These are phyloP conservation scores for Blumeriella jaapii DNA, from an alignment of 2,329 filamentous ascomycete genomes.

Conservation along the genomic window DNA sequence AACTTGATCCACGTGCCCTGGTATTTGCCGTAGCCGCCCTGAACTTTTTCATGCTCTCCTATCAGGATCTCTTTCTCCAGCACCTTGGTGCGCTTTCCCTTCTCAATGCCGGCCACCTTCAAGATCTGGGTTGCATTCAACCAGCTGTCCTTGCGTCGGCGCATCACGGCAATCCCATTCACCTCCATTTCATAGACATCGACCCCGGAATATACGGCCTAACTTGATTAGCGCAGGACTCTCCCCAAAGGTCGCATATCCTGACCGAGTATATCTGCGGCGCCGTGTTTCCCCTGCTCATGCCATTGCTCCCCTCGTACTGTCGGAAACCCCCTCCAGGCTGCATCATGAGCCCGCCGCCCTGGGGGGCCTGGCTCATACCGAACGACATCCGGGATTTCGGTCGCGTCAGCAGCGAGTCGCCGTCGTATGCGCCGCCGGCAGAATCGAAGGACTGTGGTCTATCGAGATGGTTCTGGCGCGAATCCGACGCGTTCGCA, in stretches of 20 bases:
- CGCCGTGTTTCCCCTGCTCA: conserved; percentile 21
- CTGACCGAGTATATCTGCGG: conserved; percentile 53
- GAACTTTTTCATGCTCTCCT: conserved; percentile 95
- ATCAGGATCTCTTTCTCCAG: conserved; percentile 95
- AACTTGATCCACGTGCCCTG: conserved; percentile 98
- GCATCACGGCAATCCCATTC: conserved; percentile 88
- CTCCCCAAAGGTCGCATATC: not conserved
- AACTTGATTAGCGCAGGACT: conserved; percentile 11
- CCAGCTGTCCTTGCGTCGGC: conserved; percentile 87
- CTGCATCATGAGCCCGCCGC: conserved; percentile 26
- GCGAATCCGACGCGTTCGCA: conserved; percentile 21
- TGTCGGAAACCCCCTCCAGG: conserved; percentile 23
- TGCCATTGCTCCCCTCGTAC: conserved; percentile 20
- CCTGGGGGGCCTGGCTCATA: conserved; percentile 27
- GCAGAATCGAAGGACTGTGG: conserved; percentile 14
- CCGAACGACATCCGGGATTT: conserved; percentile 26
- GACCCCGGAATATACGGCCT: conserved; percentile 89
- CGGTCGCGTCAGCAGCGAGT: conserved; percentile 10
- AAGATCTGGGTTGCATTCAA: conserved; percentile 97
- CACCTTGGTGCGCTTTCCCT: conserved; percentile 95
- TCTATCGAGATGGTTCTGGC: conserved; percentile 22
- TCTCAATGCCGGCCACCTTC: conserved; percentile 93
- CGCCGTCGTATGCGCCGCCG: conserved; percentile 17
- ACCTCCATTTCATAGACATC: conserved; percentile 99
- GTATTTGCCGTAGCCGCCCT: conserved; percentile 97